Evolutionary conservation across 768 basidiomycete species (phyloP).

Genomic region (Rhodotorula kratochvilovae): DNA sequence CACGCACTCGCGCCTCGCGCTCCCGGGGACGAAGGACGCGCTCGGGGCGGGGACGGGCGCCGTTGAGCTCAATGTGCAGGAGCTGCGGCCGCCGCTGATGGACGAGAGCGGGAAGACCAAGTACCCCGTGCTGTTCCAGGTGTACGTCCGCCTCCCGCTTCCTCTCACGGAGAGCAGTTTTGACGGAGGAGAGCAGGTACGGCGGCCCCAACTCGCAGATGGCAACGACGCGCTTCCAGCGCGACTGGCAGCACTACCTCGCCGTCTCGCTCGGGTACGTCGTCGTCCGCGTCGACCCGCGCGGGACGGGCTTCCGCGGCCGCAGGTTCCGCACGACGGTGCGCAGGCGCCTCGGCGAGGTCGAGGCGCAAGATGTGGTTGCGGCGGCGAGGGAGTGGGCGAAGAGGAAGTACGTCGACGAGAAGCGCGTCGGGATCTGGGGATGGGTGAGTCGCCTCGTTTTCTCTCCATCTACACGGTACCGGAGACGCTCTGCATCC

Average conservation of each 20-base stretch:
- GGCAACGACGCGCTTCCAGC: conserved; percentile 59
- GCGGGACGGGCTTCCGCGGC: conserved; percentile 90
- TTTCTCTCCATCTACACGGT: no score
- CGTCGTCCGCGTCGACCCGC: conserved; percentile 79
- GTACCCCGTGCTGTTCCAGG: conserved; percentile 87
- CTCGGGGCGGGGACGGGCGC: background rate
- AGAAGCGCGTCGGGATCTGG: conserved; percentile 86
- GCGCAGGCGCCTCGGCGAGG: conserved; percentile 80
- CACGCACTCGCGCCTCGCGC: conserved; percentile 65
- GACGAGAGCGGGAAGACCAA: conserved; percentile 92
- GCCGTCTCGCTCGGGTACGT: conserved; percentile 71
- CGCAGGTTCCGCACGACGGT: conserved; percentile 77
- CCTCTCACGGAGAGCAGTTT: background rate
- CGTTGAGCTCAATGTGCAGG: conserved; percentile 62
- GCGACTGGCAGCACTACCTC: conserved; percentile 84
- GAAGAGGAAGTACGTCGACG: conserved; percentile 79
- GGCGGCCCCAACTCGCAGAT: conserved; percentile 84
- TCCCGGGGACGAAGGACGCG: conserved; percentile 55
- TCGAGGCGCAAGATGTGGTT: conserved; percentile 84
- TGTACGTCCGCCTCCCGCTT: conserved; percentile 52
- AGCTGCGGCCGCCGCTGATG: conserved; percentile 85
- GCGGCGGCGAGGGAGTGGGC: conserved; percentile 85
- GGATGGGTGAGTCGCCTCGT: conserved; percentile 70
- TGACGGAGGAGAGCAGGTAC: conserved; percentile 55
- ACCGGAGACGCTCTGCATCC: no score